Percentiles rank a stretch among this genome's conserved stretches.
These are phyloP conservation scores for Taphrina populina DNA, from an alignment of 1,139 yeast species.

Conservation along the genomic window DNA sequence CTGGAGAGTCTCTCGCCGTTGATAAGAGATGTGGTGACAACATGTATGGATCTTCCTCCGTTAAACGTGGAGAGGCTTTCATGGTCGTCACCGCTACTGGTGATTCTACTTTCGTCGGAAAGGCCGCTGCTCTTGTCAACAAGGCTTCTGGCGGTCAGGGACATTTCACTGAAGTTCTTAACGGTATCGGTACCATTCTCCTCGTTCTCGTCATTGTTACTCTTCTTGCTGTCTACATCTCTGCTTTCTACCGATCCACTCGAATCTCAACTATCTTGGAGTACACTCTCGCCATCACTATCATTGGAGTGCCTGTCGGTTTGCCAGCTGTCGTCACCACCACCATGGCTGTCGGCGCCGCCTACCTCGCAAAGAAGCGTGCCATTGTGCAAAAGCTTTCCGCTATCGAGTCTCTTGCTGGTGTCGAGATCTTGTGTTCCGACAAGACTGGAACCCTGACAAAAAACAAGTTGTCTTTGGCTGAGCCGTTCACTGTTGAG, in stretches of 20 bases:
- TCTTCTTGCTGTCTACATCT: slow-evolving; percentile 84
- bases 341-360: slow-evolving; percentile 99
- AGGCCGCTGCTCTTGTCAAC: slow-evolving; percentile 96
- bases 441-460: slow-evolving; percentile 99
- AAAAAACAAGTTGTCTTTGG: slow-evolving; percentile 92
- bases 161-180: slow-evolving; percentile 96
- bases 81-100: slow-evolving; percentile 96
- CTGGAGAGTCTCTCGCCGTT: slow-evolving; percentile 97
- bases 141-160: slow-evolving; percentile 91
- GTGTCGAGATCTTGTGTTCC: slow-evolving; percentile 98
- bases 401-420: slow-evolving; percentile 97
- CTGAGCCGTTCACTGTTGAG: slow-evolving; percentile 98
- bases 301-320: slow-evolving; percentile 99
- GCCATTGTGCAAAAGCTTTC: slow-evolving; percentile 98
- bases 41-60: slow-evolving; percentile 90
- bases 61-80: slow-evolving; percentile 95
- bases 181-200: slow-evolving; percentile 94
- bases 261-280: slow-evolving; percentile 86
- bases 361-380: slow-evolving; percentile 96
- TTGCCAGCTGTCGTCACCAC: slow-evolving; percentile 99
- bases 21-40: slow-evolving; percentile 89
- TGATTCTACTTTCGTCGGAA: slow-evolving; percentile 88
- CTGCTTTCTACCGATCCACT: slow-evolving; percentile 93
- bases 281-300: slow-evolving; percentile 90
- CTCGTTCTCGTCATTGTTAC: slow-evolving; percentile 86